Evolutionary conservation across 306 rosid species (phyloP), one percentile per base, ranked within the genome.

Genomic region (Quercus mongolica): DNA sequence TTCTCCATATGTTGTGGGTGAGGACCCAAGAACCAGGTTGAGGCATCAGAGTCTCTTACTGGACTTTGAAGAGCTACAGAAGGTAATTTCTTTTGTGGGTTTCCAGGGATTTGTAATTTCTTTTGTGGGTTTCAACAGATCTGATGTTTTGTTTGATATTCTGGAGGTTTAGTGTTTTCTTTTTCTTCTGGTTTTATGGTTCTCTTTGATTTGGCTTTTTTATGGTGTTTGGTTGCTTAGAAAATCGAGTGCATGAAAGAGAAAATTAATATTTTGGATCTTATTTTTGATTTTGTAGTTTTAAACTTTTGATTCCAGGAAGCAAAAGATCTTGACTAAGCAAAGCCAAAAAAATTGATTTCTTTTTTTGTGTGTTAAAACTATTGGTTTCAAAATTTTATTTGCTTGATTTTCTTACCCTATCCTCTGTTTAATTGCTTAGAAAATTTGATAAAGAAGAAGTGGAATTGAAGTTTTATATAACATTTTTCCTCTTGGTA

Each of bases 1-100:
- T 83, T 69, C 83, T 30, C 82, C 90, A 1, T 61, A 72, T 58
- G 89, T 81, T 64, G 84, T 31, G 56, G 85, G 44, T 67, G 83
- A 87, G 84, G 93, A 90, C 84, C 85, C 87, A 19, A 92, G 89
- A 80, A 23, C 83, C 9, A 89, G 82, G 74, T 78, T 85, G 62
- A 93, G 93, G 82, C 99, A 93, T 78, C 93, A 88, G 77, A 86
- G 93, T 83, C 96, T 96, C 86, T 80, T 90, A 84, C 96, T 89
- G 58, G 99, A 96, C 82, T 93, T 79, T 83, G 75, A 91, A 18
- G 99, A 93, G 65, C 74, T 96, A 74, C 88, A 88, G 49, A 85
- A 82, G 99, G 98, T 96, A 86, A 67, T 33, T 28, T 51, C 65
- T 69, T 23, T 75, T 58, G 46, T 70, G 76, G 33, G 65, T 71